A percentile compares a stretch with the other conserved stretches of the same genome.
Conservation (phyloP, 2,329 filamentous ascomycete genomes). For the Keithomyces neogunnii region DNA sequence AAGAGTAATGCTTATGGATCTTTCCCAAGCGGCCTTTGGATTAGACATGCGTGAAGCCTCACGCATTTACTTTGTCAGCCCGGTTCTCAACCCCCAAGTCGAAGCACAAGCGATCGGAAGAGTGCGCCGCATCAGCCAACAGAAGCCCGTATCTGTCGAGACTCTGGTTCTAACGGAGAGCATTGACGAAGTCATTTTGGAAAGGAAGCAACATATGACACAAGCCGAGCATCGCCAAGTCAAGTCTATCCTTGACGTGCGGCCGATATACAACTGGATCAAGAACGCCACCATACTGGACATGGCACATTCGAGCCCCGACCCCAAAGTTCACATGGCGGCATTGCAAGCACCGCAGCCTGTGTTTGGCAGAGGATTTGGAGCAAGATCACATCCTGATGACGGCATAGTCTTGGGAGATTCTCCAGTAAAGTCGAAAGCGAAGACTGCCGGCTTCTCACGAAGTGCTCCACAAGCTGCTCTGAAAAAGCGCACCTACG, state of each 20-base stretch:
- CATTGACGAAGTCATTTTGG: slow-evolving; percentile 77
- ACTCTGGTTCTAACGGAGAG: slow-evolving; percentile 74
- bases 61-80: slow-evolving; percentile 81
- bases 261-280: slow-evolving; percentile 52
- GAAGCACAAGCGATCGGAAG: slow-evolving; percentile 90
- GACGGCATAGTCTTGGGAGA: slow-evolving; percentile 32
- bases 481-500: slow-evolving; percentile 17
- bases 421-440: background rate
- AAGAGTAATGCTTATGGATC: slow-evolving; percentile 78
- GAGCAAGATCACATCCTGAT: slow-evolving; percentile 31
- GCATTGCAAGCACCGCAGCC: slow-evolving; percentile 34
- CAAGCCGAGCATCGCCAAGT: slow-evolving; percentile 50
- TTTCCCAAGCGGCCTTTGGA: slow-evolving; percentile 81
- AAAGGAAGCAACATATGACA: slow-evolving; percentile 67
- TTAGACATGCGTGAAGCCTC: slow-evolving; percentile 78
- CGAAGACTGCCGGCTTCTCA: background rate
- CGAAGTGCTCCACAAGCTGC: slow-evolving; percentile 3
- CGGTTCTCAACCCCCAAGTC: slow-evolving; percentile 75
- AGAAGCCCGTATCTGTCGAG: slow-evolving; percentile 70
- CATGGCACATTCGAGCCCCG: slow-evolving; percentile 16
- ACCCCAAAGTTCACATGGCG: slow-evolving; percentile 40
- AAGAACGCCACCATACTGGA: slow-evolving; percentile 38
- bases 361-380: slow-evolving; percentile 44
- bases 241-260: slow-evolving; percentile 50
- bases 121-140: slow-evolving; percentile 80